Conservation (phyloP, 495 filamentous ascomycete genomes). For the Podospora pseudoanserina region DNA sequence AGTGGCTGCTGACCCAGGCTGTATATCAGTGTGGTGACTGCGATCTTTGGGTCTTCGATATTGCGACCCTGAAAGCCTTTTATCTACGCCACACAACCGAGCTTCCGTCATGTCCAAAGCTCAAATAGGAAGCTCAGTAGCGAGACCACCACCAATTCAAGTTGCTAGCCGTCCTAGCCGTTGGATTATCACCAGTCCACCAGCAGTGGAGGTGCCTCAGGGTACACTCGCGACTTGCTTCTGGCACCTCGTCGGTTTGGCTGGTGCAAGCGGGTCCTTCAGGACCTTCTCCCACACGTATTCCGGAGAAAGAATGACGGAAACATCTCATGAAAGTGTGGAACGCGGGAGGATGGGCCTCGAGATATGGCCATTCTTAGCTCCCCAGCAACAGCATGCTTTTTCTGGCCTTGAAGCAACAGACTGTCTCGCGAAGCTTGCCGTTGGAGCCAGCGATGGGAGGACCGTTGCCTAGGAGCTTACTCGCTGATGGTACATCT, state of each 20-base stretch:
- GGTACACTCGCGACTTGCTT: not conserved
- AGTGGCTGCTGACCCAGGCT: conserved; percentile 5
- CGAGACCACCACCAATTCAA: not conserved
- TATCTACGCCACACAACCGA: conserved; percentile 8
- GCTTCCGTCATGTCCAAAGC: conserved; percentile 1
- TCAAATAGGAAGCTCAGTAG: conserved; percentile 9
- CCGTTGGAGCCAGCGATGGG: not conserved
- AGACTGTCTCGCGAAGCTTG: not conserved
- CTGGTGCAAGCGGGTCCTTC: not conserved
- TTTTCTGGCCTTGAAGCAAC: not conserved
- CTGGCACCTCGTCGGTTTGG: not conserved
- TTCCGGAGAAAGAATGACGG: not conserved
- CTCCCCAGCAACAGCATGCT: not conserved
- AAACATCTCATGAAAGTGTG: not conserved
- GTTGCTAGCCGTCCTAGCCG: not conserved
- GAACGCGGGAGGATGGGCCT: not conserved
- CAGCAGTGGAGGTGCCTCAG: not conserved
- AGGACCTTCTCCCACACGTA: not conserved
- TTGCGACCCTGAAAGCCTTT: conserved; percentile 17
- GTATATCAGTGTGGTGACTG: conserved; percentile 20
- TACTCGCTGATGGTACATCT: not conserved
- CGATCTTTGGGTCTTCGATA: conserved; percentile 13
- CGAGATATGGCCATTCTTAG: not conserved
- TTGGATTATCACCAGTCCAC: not conserved
- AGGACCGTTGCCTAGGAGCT: not conserved